A percentile compares a stretch with the other conserved stretches of the same genome.
Conservation (phyloP, 768 basidiomycete genomes). For the Kwoniella pini region DNA sequence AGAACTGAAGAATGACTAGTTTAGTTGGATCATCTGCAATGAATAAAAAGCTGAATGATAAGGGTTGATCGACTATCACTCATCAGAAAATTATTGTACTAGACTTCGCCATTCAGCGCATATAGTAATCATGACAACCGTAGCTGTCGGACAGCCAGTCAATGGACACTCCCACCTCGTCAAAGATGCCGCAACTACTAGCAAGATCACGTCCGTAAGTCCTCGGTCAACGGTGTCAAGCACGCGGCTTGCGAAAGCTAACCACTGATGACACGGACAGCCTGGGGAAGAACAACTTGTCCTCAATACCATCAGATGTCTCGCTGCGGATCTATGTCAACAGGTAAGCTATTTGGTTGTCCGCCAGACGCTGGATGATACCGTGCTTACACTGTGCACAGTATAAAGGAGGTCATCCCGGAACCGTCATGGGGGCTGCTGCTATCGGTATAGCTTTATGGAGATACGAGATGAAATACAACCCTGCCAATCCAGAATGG, state of each 20-base stretch:
- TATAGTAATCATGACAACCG: background rate
- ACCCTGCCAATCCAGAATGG: conserved; percentile 54
- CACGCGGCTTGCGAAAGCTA: background rate
- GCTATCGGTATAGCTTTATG: conserved; percentile 52
- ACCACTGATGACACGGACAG: conserved; percentile 11
- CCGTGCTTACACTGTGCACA: conserved; percentile 6
- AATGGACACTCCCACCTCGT: conserved; percentile 18
- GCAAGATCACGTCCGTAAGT: conserved; percentile 29
- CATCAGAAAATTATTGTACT: too few relatives aligned
- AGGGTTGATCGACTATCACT: too few relatives aligned
- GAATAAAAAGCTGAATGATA: too few relatives aligned
- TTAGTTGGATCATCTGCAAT: too few relatives aligned
- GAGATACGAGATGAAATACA: conserved; percentile 50
- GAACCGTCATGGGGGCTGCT: conserved; percentile 55
- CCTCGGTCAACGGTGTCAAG: background rate
- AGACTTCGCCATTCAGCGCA: too few relatives aligned
- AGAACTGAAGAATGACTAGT: too few relatives aligned
- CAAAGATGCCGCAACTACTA: conserved; percentile 18
- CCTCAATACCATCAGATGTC: conserved; percentile 50
- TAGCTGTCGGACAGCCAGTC: background rate
- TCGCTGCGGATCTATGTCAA: conserved; percentile 50
- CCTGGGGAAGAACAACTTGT: conserved; percentile 42
- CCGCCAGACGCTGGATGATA: background rate
- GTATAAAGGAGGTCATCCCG: conserved; percentile 54
- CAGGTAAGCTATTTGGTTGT: conserved; percentile 24